These are phyloP conservation scores for Nevesoporus exiguus DNA, from an alignment of 768 basidiomycete genomes.

Conservation along the genomic window DNA sequence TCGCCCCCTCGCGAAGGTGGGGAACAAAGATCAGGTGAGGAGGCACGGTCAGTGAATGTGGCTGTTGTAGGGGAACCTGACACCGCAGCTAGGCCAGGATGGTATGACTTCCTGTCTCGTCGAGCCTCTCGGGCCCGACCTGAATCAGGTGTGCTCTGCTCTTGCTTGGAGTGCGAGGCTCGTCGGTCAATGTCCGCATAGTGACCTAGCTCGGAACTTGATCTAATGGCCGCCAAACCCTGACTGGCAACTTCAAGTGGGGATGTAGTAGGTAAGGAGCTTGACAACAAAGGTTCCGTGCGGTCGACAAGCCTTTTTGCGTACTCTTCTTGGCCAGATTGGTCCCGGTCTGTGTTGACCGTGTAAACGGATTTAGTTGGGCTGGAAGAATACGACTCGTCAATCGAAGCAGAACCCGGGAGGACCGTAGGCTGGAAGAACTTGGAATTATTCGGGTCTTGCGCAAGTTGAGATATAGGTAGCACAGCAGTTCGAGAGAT, in stretches of 20 bases:
- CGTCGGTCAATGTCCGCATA: conserved; percentile 61
- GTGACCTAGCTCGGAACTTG: conserved; percentile 81
- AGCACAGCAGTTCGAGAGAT: conserved; percentile 51
- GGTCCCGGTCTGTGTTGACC: conserved; percentile 34
- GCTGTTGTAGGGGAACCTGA: conserved; percentile 43
- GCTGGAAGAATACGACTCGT: conserved; percentile 42
- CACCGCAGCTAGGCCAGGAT: conserved; percentile 52
- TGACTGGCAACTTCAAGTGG: conserved; percentile 38
- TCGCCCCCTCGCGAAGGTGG: conserved; percentile 53
- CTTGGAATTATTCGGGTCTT: conserved; percentile 56
- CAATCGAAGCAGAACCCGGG: conserved; percentile 21
- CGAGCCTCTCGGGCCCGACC: conserved; percentile 48
- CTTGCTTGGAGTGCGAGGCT: conserved; percentile 30
- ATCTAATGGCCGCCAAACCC: conserved; percentile 40
- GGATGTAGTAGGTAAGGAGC: conserved; percentile 50
- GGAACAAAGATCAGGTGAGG: conserved; percentile 49
- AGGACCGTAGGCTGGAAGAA: conserved; percentile 47
- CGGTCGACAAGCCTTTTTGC: conserved; percentile 44
- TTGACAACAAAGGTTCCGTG: conserved; percentile 60
- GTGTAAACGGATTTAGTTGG: conserved; percentile 53
- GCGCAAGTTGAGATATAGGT: conserved; percentile 54
- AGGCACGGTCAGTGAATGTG: conserved; percentile 35
- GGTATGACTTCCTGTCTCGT: conserved; percentile 59
- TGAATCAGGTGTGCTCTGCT: conserved; percentile 53
- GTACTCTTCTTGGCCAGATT: conserved; percentile 20